Conservation (phyloP, 73 alveolate species). For the Durusdinium trenchii region DNA sequence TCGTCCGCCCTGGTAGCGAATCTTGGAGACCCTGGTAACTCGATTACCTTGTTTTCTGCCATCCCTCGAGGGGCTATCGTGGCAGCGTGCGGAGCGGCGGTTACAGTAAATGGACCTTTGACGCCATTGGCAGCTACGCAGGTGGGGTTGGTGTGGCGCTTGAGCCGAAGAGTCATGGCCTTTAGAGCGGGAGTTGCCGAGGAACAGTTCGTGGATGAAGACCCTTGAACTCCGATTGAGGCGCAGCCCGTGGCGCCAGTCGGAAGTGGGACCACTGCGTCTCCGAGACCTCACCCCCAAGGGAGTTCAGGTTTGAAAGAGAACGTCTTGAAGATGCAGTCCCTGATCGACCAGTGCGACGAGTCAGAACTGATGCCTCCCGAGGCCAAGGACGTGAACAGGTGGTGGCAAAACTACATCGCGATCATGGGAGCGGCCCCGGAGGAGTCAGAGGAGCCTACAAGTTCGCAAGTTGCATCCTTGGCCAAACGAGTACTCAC, state of each 20-base stretch:
- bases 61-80: background rate
- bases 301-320: no score
- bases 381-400: no score
- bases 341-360: no score
- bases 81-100: background rate
- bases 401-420: background rate
- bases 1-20: background rate
- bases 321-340: no score
- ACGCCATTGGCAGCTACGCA: background rate
- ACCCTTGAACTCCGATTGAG: background rate
- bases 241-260: no score
- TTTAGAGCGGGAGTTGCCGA: background rate
- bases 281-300: no score
- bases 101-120: background rate
- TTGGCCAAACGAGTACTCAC: background rate
- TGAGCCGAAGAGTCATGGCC: background rate
- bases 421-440: background rate
- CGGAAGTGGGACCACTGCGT: no score
- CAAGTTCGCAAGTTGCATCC: background rate
- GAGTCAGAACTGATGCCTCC: no score
- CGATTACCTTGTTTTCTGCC: background rate
- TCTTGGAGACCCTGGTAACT: background rate
- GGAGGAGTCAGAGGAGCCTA: constrained; percentile 6
- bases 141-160: background rate
- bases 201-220: background rate